These are phyloP conservation scores for Sporothrix sp. DNA, from an alignment of 2,329 filamentous ascomycete genomes.

Conservation along the genomic window DNA sequence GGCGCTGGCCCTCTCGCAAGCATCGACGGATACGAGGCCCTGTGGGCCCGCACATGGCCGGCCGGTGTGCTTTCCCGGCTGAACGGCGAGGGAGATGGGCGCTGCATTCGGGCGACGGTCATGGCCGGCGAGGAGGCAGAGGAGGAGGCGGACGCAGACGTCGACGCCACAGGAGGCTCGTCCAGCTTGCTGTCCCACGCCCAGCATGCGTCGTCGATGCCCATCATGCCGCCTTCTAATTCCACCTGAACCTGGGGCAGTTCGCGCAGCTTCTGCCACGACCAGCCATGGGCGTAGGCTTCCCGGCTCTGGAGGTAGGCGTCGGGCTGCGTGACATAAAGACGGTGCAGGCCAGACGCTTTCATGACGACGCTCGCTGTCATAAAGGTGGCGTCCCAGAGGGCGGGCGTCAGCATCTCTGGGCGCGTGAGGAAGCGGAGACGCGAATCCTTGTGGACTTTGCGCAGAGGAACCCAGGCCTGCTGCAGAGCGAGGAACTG, in stretches of 20 bases:
- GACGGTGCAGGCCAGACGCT: slow-evolving; percentile 49
- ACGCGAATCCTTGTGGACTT: slow-evolving; percentile 62
- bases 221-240: not conserved
- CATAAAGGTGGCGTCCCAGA: slow-evolving; percentile 65
- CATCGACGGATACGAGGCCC: not conserved
- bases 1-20: slow-evolving; percentile 24
- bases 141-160: slow-evolving; percentile 19
- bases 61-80: slow-evolving; percentile 8
- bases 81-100: slow-evolving; percentile 7
- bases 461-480: slow-evolving; percentile 65
- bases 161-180: slow-evolving; percentile 36
- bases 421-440: slow-evolving; percentile 59
- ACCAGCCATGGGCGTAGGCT: slow-evolving; percentile 50
- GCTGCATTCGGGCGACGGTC: slow-evolving; percentile 8
- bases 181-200: slow-evolving; percentile 56
- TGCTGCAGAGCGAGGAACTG: slow-evolving; percentile 54
- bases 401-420: slow-evolving; percentile 62
- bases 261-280: slow-evolving; percentile 59
- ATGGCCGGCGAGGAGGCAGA: slow-evolving; percentile 18
- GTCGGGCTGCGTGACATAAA: slow-evolving; percentile 67
- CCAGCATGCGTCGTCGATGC: slow-evolving; percentile 52
- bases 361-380: slow-evolving; percentile 65
- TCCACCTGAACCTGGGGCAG: slow-evolving; percentile 26
- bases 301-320: slow-evolving; percentile 59
- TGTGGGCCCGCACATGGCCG: not conserved